Evolutionary conservation across 2,329 filamentous ascomycete species (phyloP).

Genomic region (Bipolaris bicolor): DNA sequence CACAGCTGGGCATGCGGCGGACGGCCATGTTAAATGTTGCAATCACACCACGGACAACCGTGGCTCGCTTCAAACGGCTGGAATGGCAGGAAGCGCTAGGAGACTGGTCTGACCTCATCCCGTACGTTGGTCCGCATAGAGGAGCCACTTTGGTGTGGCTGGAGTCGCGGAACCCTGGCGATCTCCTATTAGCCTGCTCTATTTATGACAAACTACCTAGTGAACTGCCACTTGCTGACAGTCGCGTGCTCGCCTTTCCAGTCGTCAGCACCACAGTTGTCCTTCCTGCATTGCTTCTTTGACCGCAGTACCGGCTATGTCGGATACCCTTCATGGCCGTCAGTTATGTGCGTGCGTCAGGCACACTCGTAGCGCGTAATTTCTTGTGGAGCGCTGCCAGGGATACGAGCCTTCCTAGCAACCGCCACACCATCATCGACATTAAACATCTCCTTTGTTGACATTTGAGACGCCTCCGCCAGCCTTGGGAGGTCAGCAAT

Average conservation of each 20-base stretch:
- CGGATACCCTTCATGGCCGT: not conserved
- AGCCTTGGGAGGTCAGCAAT: slow-evolving; percentile 4
- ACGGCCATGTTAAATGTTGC: slow-evolving; percentile 19
- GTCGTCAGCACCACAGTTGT: not conserved
- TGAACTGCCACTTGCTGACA: not conserved
- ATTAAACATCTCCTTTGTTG: slow-evolving; percentile 1
- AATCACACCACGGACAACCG: slow-evolving; percentile 17
- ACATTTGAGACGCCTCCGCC: slow-evolving; percentile 4
- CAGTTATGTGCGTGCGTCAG: not conserved
- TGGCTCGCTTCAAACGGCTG: slow-evolving; percentile 16
- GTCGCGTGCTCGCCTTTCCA: slow-evolving; percentile 7
- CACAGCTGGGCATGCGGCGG: slow-evolving; percentile 14
- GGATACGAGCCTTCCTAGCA: slow-evolving; percentile 8
- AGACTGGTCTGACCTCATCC: slow-evolving; percentile 21
- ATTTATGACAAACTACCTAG: not conserved
- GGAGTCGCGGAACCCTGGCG: slow-evolving; percentile 10
- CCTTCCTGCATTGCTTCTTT: not conserved
- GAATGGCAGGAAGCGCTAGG: slow-evolving; percentile 18
- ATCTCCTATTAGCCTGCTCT: slow-evolving; percentile 19
- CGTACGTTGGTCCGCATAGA: slow-evolving; percentile 10
- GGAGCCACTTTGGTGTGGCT: slow-evolving; percentile 22
- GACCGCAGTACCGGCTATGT: slow-evolving; percentile 7
- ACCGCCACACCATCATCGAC: slow-evolving; percentile 4
- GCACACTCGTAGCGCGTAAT: slow-evolving; percentile 9
- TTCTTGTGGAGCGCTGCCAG: not conserved